Base-by-base conservation (phyloP, 2,329 filamentous ascomycete genomes). In the Peltaster fructicola region DNA sequence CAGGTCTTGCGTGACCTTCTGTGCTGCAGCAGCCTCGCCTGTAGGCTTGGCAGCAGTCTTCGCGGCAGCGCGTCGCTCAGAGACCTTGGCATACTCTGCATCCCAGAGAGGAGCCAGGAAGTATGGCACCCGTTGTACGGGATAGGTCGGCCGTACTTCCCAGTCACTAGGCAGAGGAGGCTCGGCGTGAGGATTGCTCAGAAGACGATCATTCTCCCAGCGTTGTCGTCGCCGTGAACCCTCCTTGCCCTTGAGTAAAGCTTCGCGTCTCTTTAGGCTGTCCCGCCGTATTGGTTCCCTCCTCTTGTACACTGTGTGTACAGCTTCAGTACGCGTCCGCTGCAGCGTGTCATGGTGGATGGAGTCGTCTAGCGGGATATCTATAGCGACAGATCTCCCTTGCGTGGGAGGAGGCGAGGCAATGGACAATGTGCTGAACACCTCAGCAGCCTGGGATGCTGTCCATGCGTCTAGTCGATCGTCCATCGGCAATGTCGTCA, bases 121-220 rank as follows among this genome's bases (percentile, higher is more conserved):
- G 57, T 95, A 95, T 0, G 84, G 88, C 9, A 93, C 71, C 30
- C 65, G 53, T 41, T 75, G 72, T 24, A 80, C 65, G 4, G 73
- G 73, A 50, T 93, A 69, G 8, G 84, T 88, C 3, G 85, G 80
- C 20, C 67, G 71, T 23, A 85, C 66, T 40, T 76, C 66, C 74
- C 78, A 93, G 54, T 98, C 88, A 30, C 61, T 63, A 0, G 82
- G 72, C 21, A 76, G 62, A 1, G 88, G 88, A 1, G 84, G 80
- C 38, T 85, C 69, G 10, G 65, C 79, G 52, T 88, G 75, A 10
- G 88, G 88, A 32, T 95, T 88, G 51, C 73, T 68, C 29, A 92
- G 57, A 33, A 95, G 69, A 36, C 70, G 81, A 53, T 92, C 85
- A 51, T 95, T 98, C 59, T 98, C 88, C 82, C 84, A 95, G 28